phyloP scores from a whole-genome alignment of 1,284 basidiomycete species.

The Irpex rosettiformis region DNA sequence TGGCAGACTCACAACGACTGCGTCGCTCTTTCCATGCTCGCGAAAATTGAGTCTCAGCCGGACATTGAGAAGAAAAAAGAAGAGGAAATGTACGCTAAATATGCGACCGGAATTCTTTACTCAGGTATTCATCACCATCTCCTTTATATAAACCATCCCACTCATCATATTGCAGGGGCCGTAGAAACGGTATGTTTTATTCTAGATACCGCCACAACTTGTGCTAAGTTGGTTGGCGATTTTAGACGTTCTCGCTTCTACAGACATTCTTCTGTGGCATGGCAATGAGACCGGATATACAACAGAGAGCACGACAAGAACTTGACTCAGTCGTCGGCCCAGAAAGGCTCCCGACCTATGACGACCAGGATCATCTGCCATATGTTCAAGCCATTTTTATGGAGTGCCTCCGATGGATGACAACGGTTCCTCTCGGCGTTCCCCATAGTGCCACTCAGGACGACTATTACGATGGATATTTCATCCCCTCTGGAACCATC shows the following conservation, averaged over 20 bases:
- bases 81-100: not conserved
- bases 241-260: conserved; percentile 22
- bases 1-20: not conserved
- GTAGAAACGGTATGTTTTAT: not conserved
- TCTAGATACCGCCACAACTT: not conserved
- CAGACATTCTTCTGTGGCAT: conserved; percentile 37
- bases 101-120: not conserved
- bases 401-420: conserved; percentile 36
- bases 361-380: conserved; percentile 22
- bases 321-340: conserved; percentile 35
- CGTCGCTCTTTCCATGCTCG: not conserved
- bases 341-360: conserved; percentile 39
- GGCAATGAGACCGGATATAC: conserved; percentile 35
- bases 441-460: not conserved
- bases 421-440: not conserved
- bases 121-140: not conserved
- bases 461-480: conserved; percentile 1
- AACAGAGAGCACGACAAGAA: conserved; percentile 37
- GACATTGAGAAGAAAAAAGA: not conserved
- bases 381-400: conserved; percentile 34
- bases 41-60: not conserved
- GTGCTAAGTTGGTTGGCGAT: not conserved
- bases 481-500: not conserved
- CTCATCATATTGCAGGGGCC: not conserved
- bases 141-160: not conserved